Percentiles rank a stretch among this genome's conserved stretches.
Conservation (phyloP, 176 grass and related monocot species). For the Ensete glaucum region DNA sequence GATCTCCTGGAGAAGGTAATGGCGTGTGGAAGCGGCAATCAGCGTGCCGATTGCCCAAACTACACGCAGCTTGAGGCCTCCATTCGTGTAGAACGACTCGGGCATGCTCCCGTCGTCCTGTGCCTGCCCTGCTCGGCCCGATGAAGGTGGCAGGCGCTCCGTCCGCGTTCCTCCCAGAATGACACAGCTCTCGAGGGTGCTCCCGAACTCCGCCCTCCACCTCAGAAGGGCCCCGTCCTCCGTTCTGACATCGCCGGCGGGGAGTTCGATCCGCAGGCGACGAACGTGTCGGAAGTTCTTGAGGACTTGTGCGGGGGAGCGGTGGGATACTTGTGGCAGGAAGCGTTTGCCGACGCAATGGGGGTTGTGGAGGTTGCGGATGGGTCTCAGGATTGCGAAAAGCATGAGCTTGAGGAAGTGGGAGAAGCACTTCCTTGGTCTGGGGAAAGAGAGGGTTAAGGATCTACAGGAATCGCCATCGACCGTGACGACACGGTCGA, state of each 20-base stretch:
- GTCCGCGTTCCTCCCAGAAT: slow-evolving; percentile 41
- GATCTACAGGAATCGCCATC: background rate
- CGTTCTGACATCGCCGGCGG: slow-evolving; percentile 50
- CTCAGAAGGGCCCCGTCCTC: slow-evolving; percentile 45
- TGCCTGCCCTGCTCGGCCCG: background rate
- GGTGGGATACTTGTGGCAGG: slow-evolving; percentile 32
- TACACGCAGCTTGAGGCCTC: background rate
- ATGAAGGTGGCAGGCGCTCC: background rate
- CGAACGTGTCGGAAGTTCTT: slow-evolving; percentile 65
- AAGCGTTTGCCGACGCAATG: slow-evolving; percentile 6
- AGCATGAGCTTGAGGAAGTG: slow-evolving; percentile 57
- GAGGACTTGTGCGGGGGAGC: slow-evolving; percentile 68
- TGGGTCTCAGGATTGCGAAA: slow-evolving; percentile 51
- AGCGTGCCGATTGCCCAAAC: slow-evolving; percentile 5
- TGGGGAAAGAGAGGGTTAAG: slow-evolving; percentile 19
- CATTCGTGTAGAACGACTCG: slow-evolving; percentile 9
- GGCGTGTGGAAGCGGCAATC: slow-evolving; percentile 2
- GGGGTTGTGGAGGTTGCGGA: slow-evolving; percentile 30
- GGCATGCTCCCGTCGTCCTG: slow-evolving; percentile 2
- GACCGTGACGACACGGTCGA: slow-evolving; percentile 1
- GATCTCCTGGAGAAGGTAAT: slow-evolving; percentile 1
- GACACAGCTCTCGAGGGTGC: slow-evolving; percentile 56
- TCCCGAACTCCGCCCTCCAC: slow-evolving; percentile 73
- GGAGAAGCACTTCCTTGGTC: slow-evolving; percentile 40
- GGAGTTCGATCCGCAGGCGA: slow-evolving; percentile 58